Evolutionary conservation across 306 rosid species (phyloP), one percentile per base, ranked within the genome.

Genomic region (Castanea mollissima): DNA sequence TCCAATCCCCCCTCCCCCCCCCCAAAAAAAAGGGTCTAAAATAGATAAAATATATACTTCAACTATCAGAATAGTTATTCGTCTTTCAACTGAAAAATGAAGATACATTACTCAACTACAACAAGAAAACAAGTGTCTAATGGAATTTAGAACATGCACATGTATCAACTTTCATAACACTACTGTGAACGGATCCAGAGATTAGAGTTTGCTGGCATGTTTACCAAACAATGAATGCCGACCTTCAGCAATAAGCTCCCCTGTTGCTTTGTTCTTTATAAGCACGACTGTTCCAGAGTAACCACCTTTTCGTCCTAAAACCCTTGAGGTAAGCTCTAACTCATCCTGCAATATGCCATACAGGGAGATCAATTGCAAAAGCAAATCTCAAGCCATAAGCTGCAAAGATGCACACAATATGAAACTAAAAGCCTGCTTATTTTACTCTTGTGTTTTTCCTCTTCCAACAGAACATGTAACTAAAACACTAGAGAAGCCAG

Each of bases 181-280:
- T 18, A 34, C 31, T n/a, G 54, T 63, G 73, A 14, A 34, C n/a
- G 18, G 65, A 46, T 31, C 32, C 41, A 31, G 44, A 67, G 19
- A 52, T 89, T 84, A 94, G 84, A 92, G 87, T 87, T 90, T 92
- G 87, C 92, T 87, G 49, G 84, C 74, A 35, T 82, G 95, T 65
- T 83, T 76, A 73, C 92, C 89, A 73, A 91, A 90, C 79, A 92
- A 87, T 10, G 97, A 91, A 85, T 89, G 99, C 34, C 99, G 89
- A 52, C 99, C 99, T 85, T 95, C 96, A 38, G 98, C 98, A 46
- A 90, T 86, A 58, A 91, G 69, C 73, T 91, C 98, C 44, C 98
- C 97, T 0, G 95, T 92, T 32, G 83, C 87, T 86, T 92, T 95
- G 83, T 91, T 92, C 83, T 80, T 91, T 11, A 95, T 29, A 58